Percentiles rank a stretch among this genome's conserved stretches.
Evolutionary conservation across 495 filamentous ascomycete genomes (phyloP).

Genomic region (Penicillium tannophilum): DNA sequence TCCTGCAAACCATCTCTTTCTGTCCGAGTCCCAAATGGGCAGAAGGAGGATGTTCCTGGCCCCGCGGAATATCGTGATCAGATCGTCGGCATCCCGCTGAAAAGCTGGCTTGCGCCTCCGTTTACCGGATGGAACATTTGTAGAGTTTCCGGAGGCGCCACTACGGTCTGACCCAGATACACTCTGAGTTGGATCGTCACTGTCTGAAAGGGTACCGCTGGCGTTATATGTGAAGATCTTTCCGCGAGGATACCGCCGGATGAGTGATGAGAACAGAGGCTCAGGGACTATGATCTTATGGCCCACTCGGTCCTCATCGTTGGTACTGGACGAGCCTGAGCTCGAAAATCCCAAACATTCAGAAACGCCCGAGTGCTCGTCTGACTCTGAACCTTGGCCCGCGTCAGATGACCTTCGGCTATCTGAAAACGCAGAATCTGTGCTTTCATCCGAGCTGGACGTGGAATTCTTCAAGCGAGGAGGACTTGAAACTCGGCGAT

Average conservation of each 20-base stretch:
- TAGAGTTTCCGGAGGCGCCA: too few species aligned
- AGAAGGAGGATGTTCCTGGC: constrained; percentile 29
- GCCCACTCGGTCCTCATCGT: constrained; percentile 4
- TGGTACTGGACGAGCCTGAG: constrained; percentile 13
- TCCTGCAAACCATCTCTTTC: constrained; percentile 62
- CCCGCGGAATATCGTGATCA: constrained; percentile 25
- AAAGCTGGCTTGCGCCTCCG: constrained; percentile 23
- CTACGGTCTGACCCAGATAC: neutral
- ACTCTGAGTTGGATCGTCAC: neutral
- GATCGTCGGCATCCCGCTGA: constrained; percentile 20
- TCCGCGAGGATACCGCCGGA: constrained; percentile 20
- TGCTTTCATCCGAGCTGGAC: constrained; percentile 5
- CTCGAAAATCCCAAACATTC: constrained; percentile 22
- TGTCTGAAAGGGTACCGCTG: constrained; percentile 13
- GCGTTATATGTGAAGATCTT: constrained; percentile 24
- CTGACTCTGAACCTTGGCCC: neutral
- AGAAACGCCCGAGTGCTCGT: neutral
- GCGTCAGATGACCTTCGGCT: neutral
- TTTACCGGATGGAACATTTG: neutral
- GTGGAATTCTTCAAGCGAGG: neutral
- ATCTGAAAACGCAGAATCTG: neutral
- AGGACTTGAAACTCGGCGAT: neutral
- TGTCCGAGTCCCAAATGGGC: constrained; percentile 64
- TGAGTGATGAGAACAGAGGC: constrained; percentile 10
- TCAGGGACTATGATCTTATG: constrained; percentile 16